A percentile compares a stretch with the other conserved stretches of the same genome.
These are phyloP conservation scores for Podosphaera fusca DNA, from an alignment of 2,329 filamentous ascomycete genomes.

Conservation along the genomic window DNA sequence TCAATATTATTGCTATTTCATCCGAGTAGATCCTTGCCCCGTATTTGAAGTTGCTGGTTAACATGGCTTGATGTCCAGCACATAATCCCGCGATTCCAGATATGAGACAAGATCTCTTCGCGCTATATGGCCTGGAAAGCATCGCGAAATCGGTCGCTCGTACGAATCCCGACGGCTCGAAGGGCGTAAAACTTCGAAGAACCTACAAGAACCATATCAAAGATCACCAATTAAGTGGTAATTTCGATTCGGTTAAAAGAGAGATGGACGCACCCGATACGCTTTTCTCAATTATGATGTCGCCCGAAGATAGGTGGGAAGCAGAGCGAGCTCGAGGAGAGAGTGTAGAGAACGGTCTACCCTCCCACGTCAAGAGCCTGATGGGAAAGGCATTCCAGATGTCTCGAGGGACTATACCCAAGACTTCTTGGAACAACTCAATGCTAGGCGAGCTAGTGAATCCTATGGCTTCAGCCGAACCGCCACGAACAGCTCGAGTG, in stretches of 20 bases:
- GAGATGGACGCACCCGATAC: conserved; percentile 27
- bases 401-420: conserved; percentile 31
- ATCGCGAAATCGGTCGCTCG: conserved; percentile 39
- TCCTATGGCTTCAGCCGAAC: conserved; percentile 3
- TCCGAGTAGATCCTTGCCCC: too few relatives aligned
- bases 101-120: conserved; percentile 32
- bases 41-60: conserved; percentile 14
- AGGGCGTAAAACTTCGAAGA: conserved; percentile 43
- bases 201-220: conserved; percentile 49
- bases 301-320: conserved; percentile 33
- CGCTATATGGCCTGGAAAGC: conserved; percentile 29
- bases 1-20: background rate
- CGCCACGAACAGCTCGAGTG: background rate
- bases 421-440: conserved; percentile 30
- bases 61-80: conserved; percentile 14
- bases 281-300: conserved; percentile 27
- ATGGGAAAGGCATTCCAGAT: conserved; percentile 31
- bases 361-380: conserved; percentile 20
- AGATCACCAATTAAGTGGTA: conserved; percentile 34
- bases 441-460: conserved; percentile 29
- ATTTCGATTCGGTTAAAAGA: conserved; percentile 35
- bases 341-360: conserved; percentile 30
- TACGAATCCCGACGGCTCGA: conserved; percentile 34
- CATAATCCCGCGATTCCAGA: conserved; percentile 21
- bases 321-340: conserved; percentile 29